Evolutionary conservation across 176 grass and related monocot genomes (phyloP).

Genomic region (Phragmites australis): DNA sequence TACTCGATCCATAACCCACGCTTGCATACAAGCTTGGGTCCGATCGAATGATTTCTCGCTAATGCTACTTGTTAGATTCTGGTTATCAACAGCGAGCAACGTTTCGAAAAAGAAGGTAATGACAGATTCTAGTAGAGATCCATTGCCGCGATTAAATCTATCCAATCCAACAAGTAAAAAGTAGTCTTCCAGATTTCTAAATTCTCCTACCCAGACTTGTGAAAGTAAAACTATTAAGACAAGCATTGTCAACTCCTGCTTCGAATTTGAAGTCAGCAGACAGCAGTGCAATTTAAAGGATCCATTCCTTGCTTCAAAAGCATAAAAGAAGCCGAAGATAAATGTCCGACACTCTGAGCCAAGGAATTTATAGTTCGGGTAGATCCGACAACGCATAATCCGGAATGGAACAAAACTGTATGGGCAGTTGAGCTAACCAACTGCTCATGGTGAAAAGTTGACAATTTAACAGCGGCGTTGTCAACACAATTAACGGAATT

Average conservation of each 20-base stretch:
- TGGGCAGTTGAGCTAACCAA: constrained; percentile 22
- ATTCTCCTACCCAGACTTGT: background rate
- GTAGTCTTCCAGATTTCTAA: background rate
- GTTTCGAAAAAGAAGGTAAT: background rate
- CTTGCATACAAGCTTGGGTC: background rate
- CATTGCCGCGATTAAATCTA: too few relatives aligned
- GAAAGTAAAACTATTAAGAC: background rate
- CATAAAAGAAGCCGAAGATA: background rate
- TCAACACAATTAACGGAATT: constrained; percentile 12
- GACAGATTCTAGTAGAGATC: too few relatives aligned
- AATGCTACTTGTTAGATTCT: background rate
- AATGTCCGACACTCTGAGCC: background rate
- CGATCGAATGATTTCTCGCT: background rate
- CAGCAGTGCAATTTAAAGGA: background rate
- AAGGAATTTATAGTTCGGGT: background rate
- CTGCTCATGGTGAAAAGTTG: background rate
- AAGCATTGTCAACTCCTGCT: background rate
- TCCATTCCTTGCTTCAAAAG: background rate
- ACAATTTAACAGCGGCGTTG: constrained; percentile 3
- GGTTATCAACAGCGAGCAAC: background rate
- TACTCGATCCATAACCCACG: background rate
- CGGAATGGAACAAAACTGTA: constrained; percentile 19
- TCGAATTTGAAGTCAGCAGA: background rate
- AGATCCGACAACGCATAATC: background rate
- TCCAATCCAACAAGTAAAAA: background rate